A percentile compares a stretch with the other conserved stretches of the same genome.
phyloP scores from a whole-genome alignment of 768 basidiomycete genomes.

The Hemileccinum impolitum region DNA sequence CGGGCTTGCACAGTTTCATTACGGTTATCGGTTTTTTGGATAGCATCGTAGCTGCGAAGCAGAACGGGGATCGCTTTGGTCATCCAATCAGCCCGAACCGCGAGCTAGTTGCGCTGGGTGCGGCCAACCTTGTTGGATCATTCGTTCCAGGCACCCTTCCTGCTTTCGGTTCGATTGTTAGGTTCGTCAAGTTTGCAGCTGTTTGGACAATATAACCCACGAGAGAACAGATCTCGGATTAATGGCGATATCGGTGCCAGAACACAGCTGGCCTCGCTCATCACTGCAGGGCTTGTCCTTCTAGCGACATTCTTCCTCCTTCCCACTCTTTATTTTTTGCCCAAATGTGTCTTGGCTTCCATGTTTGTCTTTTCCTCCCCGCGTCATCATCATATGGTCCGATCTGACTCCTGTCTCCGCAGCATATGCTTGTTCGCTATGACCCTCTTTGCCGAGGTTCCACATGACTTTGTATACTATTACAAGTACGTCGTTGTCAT shows the following conservation, averaged over 20 bases:
- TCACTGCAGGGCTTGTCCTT: conserved; percentile 71
- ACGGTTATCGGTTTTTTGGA: conserved; percentile 90
- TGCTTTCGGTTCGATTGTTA: conserved; percentile 89
- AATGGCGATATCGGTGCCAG: conserved; percentile 87
- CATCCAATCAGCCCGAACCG: conserved; percentile 92
- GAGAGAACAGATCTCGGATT: conserved; percentile 59
- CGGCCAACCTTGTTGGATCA: conserved; percentile 73
- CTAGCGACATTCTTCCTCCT: conserved; percentile 88
- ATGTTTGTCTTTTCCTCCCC: conserved; percentile 51
- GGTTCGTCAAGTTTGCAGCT: conserved; percentile 41
- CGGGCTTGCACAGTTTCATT: conserved; percentile 51
- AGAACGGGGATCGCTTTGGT: conserved; percentile 80
- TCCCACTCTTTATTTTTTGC: conserved; percentile 80
- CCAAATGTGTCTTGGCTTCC: conserved; percentile 85
- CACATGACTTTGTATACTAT: conserved; percentile 83
- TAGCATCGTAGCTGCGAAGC: conserved; percentile 93
- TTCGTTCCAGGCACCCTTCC: conserved; percentile 89
- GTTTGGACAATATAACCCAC: background rate
- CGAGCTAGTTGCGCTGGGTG: conserved; percentile 88
- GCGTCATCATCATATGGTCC: background rate
- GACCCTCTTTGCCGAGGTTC: conserved; percentile 78
- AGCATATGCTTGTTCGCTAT: conserved; percentile 87
- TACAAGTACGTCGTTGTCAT: conserved; percentile 55
- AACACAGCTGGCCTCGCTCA: conserved; percentile 84
- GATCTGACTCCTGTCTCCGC: conserved; percentile 6